These are phyloP conservation scores for Mucor piriformis DNA, from an alignment of 371 early-diverging fungal species.

Conservation along the genomic window DNA sequence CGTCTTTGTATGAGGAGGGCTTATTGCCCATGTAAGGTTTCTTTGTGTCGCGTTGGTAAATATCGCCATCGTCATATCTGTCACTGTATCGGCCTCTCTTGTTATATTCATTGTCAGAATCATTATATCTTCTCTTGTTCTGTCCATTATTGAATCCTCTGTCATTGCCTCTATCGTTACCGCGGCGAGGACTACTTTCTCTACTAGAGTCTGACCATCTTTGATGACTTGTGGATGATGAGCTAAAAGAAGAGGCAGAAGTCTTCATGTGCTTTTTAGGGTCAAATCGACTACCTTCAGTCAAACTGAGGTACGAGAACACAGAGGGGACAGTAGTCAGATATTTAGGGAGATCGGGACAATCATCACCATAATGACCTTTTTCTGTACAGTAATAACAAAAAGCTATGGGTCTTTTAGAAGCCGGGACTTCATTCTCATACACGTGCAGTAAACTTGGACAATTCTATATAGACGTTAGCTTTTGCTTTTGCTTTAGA, in stretches of 20 bases:
- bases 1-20: neutral
- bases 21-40: neutral
- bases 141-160: neutral
- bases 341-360: conserved; percentile 9
- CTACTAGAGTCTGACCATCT: conserved; percentile 10
- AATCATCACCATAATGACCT: conserved; percentile 32
- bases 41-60: neutral
- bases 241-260: neutral
- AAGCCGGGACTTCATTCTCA: neutral
- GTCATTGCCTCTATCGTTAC: neutral
- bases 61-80: neutral
- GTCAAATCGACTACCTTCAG: conserved; percentile 3
- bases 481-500: neutral
- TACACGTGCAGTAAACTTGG: conserved; percentile 14
- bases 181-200: conserved; percentile 13
- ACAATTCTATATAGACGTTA: conserved; percentile 7
- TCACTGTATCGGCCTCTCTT: neutral
- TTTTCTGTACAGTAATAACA: conserved; percentile 22
- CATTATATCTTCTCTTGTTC: neutral
- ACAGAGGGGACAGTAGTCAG: conserved; percentile 5
- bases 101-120: neutral
- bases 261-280: conserved; percentile 4
- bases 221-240: neutral
- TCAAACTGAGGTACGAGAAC: conserved; percentile 15
- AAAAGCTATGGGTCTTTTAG: neutral